Evolutionary conservation across 108 stramenopile species (phyloP), one percentile per base, ranked within the genome.

Genomic region (Skeletonema potamos): DNA sequence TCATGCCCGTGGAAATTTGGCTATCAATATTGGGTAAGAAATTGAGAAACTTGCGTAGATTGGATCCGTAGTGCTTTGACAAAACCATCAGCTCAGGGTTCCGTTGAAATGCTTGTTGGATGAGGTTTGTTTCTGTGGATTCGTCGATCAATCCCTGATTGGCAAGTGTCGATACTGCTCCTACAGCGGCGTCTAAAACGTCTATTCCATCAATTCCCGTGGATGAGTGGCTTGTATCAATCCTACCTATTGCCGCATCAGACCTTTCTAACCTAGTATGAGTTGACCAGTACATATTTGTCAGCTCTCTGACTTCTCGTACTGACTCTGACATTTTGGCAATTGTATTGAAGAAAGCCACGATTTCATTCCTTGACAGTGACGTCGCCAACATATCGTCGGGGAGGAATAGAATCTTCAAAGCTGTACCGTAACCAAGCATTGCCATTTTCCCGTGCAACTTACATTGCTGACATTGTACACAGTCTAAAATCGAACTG

Each of bases 401-500:
- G 2, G 83, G 83, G 27, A 91, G 72, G 58, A 98, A 95, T 28
- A 98, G 78, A 67, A 98, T 89, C 70, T 97, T 98, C 46, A 98
- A 71, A 20, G 95, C 96, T 15, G 94, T 88, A 5, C 96, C 97
- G 66, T 96, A 92, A 37, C 97, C 97, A 74, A 96, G 30, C 91
- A 98, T 93, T 48, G 89, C 84, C 88, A 98, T 77, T 75, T 96
- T 96, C 9, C 95, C 97, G 62, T 95, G 94, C 27, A 98, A 70
- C 57, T 93, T 95, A 79, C 97, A 98, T 72, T 95, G 93, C 64
- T 98, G 94, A 77, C 97, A 98, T 71, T 96, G 93, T 18, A 98
- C 96, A 75, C 97, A 98, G 74, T 97, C 95, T 48, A 98, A 68
- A 55, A 97, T 95, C 20, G 84, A 81, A 15, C 83, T 84, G 58